Conservation (phyloP, 176 grass and related monocot species). For the sorghum (Sorghum bicolor) region DNA sequence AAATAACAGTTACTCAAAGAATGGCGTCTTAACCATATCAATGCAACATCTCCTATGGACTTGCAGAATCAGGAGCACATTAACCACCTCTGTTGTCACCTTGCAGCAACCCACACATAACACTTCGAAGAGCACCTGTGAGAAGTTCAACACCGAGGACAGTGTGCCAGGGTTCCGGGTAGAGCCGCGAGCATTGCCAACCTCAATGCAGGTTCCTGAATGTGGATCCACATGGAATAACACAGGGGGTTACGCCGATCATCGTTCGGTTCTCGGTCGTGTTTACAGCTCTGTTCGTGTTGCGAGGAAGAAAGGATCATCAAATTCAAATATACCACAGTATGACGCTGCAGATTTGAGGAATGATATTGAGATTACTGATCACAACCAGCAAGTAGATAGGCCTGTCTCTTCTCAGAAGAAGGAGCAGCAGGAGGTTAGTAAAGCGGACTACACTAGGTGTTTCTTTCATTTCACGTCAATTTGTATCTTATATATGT, state of each 20-base stretch:
- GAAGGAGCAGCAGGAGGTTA: constrained; percentile 59
- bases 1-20: not conserved
- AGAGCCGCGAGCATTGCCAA: constrained; percentile 23
- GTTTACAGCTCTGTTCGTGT: constrained; percentile 54
- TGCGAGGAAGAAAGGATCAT: constrained; percentile 45
- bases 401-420: constrained; percentile 40
- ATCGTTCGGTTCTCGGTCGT: constrained; percentile 15
- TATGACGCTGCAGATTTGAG: constrained; percentile 21
- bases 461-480: constrained; percentile 12
- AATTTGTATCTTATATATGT: constrained; percentile 5
- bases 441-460: not conserved
- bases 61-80: not conserved
- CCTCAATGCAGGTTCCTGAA: constrained; percentile 27
- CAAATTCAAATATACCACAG: constrained; percentile 37
- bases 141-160: constrained; percentile 45
- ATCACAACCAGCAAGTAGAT: constrained; percentile 42
- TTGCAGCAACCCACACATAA: constrained; percentile 44
- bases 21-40: not conserved
- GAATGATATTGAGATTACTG: constrained; percentile 19
- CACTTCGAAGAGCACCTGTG: constrained; percentile 57
- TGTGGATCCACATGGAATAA: constrained; percentile 28
- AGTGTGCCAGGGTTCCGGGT: constrained; percentile 47
- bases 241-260: constrained; percentile 24
- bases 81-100: constrained; percentile 11
- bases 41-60: not conserved